Base-by-base conservation (phyloP, 2,329 filamentous ascomycete genomes). In the Phialocephala sp. region DNA sequence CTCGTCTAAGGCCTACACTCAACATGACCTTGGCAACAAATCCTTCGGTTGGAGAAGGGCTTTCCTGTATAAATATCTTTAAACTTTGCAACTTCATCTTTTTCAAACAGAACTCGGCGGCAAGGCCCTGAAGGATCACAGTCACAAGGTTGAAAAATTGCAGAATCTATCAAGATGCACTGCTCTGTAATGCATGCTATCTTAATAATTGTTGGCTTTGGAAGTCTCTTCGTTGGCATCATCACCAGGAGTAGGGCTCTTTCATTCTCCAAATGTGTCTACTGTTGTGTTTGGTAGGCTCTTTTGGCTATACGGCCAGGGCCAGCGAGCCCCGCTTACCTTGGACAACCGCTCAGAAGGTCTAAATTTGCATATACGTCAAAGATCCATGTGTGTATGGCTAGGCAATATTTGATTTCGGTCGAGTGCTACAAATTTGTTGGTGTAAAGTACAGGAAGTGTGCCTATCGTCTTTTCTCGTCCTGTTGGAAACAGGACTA, bases 61-160 rank as follows among this genome's bases (percentile, higher is more conserved):
- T 35, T 27, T 18, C 8, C 15, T 54, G 14, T 32, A 54, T 32
- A 54, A 54, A 54, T 54, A 54, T 54, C 50, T 54, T 54, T 54
- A 54, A 35, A 35, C 50, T 54, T 32, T 54, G 24, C 50, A 54
- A 54, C 27, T 35, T 35, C 22, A 54, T 54, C 32, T 54, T 12
- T 47, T 54, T 18, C 22, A 54, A 11, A 54, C 50, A 32, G 14
- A 32, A 35, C 11, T 35, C 15, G 22, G 50, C 24, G 22, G 50
- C 24, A 50, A 50, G 12, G 41, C 45, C 45, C 15, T 24, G 45
- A 50, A 50, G 45, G 45, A 50, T 50, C 45, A 50, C 22, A 6
- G 45, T 27, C 45, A 50, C 45, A 50, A 50, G 20, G 22, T 50
- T 32, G 50, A 32, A 18, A 18, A 11, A 8, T 35, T 35, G 50